Conservation (phyloP, 108 stramenopile genomes). For the Bacterosira constricta region DNA sequence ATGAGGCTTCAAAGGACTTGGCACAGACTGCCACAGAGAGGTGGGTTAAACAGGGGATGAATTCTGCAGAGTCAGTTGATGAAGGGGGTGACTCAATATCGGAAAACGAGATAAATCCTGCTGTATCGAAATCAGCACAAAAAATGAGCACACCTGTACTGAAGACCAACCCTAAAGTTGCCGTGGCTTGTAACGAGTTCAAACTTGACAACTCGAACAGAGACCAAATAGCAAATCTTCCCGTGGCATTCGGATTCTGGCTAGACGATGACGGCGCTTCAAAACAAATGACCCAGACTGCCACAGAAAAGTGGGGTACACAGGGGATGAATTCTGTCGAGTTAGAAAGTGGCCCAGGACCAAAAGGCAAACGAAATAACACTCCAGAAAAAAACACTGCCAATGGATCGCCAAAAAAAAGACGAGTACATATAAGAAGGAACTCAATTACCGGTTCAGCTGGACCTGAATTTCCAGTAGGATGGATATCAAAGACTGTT, state of each 20-base stretch:
- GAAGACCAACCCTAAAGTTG: background rate
- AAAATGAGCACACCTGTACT: too few relatives aligned
- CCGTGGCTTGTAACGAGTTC: background rate
- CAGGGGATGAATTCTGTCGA: background rate
- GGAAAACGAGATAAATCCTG: too few relatives aligned
- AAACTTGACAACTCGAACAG: background rate
- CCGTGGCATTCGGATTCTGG: background rate
- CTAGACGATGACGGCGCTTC: background rate
- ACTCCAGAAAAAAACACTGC: background rate
- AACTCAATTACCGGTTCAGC: background rate
- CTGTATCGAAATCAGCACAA: too few relatives aligned
- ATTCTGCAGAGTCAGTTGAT: too few relatives aligned
- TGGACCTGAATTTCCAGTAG: background rate
- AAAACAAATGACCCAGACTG: background rate
- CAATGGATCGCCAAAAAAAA: background rate
- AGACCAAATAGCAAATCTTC: constrained; percentile 5
- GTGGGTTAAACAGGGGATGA: too few relatives aligned
- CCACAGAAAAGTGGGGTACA: background rate
- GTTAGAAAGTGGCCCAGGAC: background rate
- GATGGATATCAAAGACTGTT: constrained; percentile 1
- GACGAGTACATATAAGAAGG: background rate
- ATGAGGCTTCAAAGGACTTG: background rate
- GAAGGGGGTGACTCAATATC: too few relatives aligned
- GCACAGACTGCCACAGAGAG: background rate
- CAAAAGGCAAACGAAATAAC: background rate